Conservation (phyloP, 1,284 basidiomycete species). For the Neolentinus lepideus region DNA sequence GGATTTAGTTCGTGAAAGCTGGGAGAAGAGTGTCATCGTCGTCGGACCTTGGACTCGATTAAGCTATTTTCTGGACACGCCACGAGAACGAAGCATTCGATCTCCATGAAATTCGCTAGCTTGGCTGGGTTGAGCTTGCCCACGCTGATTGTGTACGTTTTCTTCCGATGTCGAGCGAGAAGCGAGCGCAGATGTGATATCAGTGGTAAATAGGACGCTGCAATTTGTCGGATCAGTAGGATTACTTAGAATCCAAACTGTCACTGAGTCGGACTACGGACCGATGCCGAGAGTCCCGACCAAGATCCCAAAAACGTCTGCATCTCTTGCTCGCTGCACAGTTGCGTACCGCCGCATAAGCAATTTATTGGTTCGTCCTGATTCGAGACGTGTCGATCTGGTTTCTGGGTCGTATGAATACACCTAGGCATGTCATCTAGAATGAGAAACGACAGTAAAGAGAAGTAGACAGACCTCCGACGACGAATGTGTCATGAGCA, state of each 20-base stretch:
- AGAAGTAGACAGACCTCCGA: constrained; percentile 28
- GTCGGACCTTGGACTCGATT: constrained; percentile 70
- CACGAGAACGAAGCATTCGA: constrained; percentile 93
- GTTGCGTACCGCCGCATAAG: constrained; percentile 90
- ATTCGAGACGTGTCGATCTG: constrained; percentile 44
- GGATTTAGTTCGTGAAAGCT: no score
- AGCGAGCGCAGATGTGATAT: constrained; percentile 70
- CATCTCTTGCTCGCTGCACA: constrained; percentile 86
- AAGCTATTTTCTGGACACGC: constrained; percentile 94
- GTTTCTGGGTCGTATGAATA: constrained; percentile 71
- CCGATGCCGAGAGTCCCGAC: constrained; percentile 92
- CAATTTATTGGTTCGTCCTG: constrained; percentile 67
- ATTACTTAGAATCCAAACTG: no score
- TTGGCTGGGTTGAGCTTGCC: constrained; percentile 96
- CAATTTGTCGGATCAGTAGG: background rate
- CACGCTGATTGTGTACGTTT: constrained; percentile 92
- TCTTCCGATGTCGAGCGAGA: constrained; percentile 66
- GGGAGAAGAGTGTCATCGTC: background rate
- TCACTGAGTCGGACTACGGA: constrained; percentile 26
- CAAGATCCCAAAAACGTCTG: constrained; percentile 92
- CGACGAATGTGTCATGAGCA: constrained; percentile 72
- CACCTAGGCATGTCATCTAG: constrained; percentile 35
- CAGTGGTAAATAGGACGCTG: constrained; percentile 78
- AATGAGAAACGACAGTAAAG: background rate
- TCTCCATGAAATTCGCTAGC: constrained; percentile 92